Base-by-base conservation (phyloP, 305 asterid genomes). In the Petunia hybrid region DNA sequence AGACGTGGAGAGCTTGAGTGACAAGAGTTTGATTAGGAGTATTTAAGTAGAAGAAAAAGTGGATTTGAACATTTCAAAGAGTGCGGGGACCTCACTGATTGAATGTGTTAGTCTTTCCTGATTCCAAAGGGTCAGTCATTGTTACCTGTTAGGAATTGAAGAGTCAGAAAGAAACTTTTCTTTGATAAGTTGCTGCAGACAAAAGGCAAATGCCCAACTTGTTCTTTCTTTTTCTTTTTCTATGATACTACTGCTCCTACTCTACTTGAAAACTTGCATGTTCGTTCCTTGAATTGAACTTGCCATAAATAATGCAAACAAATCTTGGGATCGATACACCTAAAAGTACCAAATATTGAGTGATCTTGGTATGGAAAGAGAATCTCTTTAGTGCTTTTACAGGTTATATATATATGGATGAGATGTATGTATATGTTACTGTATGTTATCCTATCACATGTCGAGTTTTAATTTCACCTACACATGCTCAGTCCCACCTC, bases 121-220 rank as follows among this genome's bases (percentile, higher is more conserved):
- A 57, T 82, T 80, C 82, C 89, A 83, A 88, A 82, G 89, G 88
- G 91, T 77, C 90, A 77, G 40, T 7, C 59, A n/a, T 39, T 39
- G 70, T 14, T 77, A 45, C 8, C 40, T 61, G 13, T 43, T 8
- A 7, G 38, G 36, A 40, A 64, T 51, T 42, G 82, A 55, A 82
- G 70, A 66, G 83, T 67, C 80, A 51, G 63, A 73, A 35, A 46
- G 6, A 46, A 45, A 36, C 4, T 3, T 36, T 73, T 48, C 3
- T 31, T 48, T 35, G 51, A 31, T 71, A 66, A n/a, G 39, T 42
- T 71, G 13, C 41, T 71, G 45, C 78, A 46, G 3, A 13, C 36
- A 71, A 62, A 4, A 73, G 10, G 43, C 35, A 4, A 48, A 48
- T 9, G 8, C 5, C 2, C 51, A 66, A 40, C 22, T 31, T 42